These are phyloP conservation scores for Borovskyia barvae DNA, from an alignment of 208 protist species.

Conservation along the genomic window DNA sequence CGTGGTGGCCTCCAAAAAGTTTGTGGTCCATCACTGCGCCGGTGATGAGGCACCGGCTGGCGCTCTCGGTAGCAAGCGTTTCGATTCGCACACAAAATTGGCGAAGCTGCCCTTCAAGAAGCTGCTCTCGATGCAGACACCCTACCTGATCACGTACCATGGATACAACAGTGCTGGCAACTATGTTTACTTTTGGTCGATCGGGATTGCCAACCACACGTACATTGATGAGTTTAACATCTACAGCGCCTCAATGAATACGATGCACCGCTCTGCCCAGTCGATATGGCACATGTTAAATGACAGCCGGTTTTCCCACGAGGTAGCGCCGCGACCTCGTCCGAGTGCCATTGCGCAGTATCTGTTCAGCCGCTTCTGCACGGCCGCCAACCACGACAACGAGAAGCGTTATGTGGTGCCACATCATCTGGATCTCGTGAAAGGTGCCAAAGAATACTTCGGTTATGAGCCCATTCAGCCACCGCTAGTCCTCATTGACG, in stretches of 20 bases:
- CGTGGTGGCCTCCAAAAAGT: conserved; percentile 52
- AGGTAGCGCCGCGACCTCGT: conserved; percentile 69
- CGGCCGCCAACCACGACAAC: conserved; percentile 63
- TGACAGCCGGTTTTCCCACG: conserved; percentile 74
- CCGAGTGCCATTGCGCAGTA: conserved; percentile 76
- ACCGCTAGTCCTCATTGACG: conserved; percentile 83
- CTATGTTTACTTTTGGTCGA: conserved; percentile 87
- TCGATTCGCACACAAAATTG: conserved; percentile 61
- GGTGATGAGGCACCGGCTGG: conserved; percentile 43
- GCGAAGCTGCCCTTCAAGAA: conserved; percentile 82
- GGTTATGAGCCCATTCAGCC: conserved; percentile 79
- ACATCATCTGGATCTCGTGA: conserved; percentile 58
- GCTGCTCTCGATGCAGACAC: conserved; percentile 82
- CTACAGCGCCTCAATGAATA: conserved; percentile 78
- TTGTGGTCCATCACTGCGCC: conserved; percentile 82
- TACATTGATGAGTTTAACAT: conserved; percentile 89
- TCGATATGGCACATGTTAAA: conserved; percentile 81
- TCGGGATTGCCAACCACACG: conserved; percentile 87
- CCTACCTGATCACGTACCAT: conserved; percentile 83
- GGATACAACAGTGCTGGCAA: conserved; percentile 74
- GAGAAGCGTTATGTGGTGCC: conserved; percentile 66
- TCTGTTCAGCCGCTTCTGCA: conserved; percentile 82
- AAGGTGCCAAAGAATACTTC: conserved; percentile 68
- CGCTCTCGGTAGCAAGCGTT: conserved; percentile 34
- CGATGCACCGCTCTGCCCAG: conserved; percentile 83